Evolutionary conservation across 1,139 yeast species (phyloP), one percentile per base, ranked within the genome.

Genomic region (Pichia sp.): DNA sequence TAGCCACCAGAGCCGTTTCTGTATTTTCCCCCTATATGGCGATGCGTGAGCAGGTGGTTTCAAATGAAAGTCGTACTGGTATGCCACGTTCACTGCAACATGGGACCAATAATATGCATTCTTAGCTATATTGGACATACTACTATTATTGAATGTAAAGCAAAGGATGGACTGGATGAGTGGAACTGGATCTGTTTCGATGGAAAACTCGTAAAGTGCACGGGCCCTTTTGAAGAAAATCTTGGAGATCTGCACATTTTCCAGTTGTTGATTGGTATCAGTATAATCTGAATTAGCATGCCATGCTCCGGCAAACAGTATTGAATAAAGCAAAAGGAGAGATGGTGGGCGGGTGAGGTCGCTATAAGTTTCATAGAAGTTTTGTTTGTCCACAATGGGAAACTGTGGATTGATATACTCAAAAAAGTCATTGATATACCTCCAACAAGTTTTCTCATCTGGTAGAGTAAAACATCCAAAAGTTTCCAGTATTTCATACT

Each of bases 1-100:
- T 41, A 80, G 68, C 94, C 94, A 84, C 88, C 91, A 84, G 17
- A 82, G 68, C 34, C 87, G 64, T 46, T 80, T 69, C 74, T 84
- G 77, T 38, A 77, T 60, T 40, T 73, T 70, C 51, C 74, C 72
- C 39, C 78, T 83, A 24, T 48, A 42, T 3, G 15, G 16, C 2
- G 44, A 13, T 3, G 53, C 46, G 40, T 58, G 48, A 21, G 50
- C 50, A 3, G 56, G 47, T 24, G 60, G 55, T 30, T 42, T 39
- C 49, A 87, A 65, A 53, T 84, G 91, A 50, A 83, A 67, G 1
- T 93, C 93, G 56, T 77, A 77, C 10, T 88, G 87, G 51, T 81
- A 91, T 3, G 93, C 93, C 35, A 81, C 67, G 11, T 78, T 72
- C 25, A 81, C 67, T 0, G 87, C 91, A 2, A 77, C 74, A 35